Base-by-base conservation (phyloP, 352 stramenopile genomes). In the Phytopythium vexans region DNA sequence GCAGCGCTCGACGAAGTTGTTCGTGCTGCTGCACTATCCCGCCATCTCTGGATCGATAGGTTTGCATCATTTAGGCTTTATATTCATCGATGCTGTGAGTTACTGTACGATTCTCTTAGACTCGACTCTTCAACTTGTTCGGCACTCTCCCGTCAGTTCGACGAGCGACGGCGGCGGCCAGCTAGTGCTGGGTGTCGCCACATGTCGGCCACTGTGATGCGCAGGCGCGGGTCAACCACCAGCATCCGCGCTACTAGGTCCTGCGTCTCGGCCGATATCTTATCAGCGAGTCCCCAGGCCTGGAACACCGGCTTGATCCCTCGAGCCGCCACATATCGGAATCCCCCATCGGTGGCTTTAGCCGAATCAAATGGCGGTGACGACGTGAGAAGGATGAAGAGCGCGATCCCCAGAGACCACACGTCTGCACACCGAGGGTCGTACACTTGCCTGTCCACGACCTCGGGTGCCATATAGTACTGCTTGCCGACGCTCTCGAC, bases 401-500 rank as follows among this genome's bases (percentile, higher is more conserved):
- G 84, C 48, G 96, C 84, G 34, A 98, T 83, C 15, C 89, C 96
- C 10, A 82, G 66, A 4, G 95, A 95, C 94, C 94, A 98, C 39
- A 98, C 70, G 64, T 99, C 94, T 37, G 94, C 84, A 10, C 79
- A 69, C 55, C 91, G 95, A 4, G 93, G 93, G 76, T 99, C 93
- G 72, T 98, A 98, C 34, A 64, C 42, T 36, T 74, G 58, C 72
- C 86, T 38, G 10, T 64, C 63, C 36, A 94, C 79, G 44, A 98
- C 83, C 72, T 99, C 96, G 1, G 95, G 96, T n/a, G 91, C 92
- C 89, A 99, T 99, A 68, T 98, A 99, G 59, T 97, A 97, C 49
- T 93, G 83, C 64, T 98, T 98, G 40, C 96, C 96, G 66, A 89
- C 81, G 43, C 60, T 74, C 43, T 86, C 77, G 14, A 70, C 53